These are phyloP conservation scores for Mortierella sp. DNA, from an alignment of 371 early-diverging fungal genomes.

Conservation along the genomic window DNA sequence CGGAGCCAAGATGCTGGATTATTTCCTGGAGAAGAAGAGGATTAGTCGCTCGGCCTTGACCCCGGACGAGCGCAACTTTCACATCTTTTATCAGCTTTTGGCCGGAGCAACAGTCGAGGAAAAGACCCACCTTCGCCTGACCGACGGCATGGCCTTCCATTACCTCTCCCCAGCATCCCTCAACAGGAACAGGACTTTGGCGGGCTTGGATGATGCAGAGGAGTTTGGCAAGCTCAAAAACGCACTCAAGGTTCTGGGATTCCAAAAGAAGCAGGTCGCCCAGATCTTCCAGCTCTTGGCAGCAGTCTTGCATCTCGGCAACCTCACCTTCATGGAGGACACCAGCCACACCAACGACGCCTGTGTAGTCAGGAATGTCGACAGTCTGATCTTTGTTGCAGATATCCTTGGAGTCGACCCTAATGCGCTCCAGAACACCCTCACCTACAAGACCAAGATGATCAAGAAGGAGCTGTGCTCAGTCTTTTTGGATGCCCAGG, in stretches of 20 bases:
- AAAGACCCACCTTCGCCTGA: slow-evolving; percentile 63
- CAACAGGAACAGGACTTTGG: slow-evolving; percentile 30
- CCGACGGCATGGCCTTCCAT: slow-evolving; percentile 65
- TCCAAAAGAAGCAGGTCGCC: slow-evolving; percentile 82
- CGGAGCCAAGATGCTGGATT: slow-evolving; percentile 92
- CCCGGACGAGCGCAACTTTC: slow-evolving; percentile 86
- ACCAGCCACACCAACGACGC: slow-evolving; percentile 75
- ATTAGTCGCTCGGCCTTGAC: slow-evolving; percentile 67
- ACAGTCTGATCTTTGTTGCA: slow-evolving; percentile 85
- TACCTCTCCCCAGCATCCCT: slow-evolving; percentile 63
- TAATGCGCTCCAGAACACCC: slow-evolving; percentile 81
- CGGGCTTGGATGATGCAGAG: slow-evolving; percentile 62
- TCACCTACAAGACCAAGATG: slow-evolving; percentile 88
- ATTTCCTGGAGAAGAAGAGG: slow-evolving; percentile 90
- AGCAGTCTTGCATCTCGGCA: slow-evolving; percentile 92
- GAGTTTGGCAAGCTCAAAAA: slow-evolving; percentile 77
- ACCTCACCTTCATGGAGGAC: slow-evolving; percentile 85
- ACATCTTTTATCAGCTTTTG: slow-evolving; percentile 90
- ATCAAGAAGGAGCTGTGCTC: slow-evolving; percentile 88
- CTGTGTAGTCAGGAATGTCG: slow-evolving; percentile 80
- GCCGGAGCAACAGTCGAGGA: slow-evolving; percentile 71
- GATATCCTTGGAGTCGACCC: slow-evolving; percentile 89
- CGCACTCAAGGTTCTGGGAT: slow-evolving; percentile 86
- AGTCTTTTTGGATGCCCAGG: slow-evolving; percentile 86
- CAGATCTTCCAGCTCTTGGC: slow-evolving; percentile 90